Evolutionary conservation across 768 basidiomycete genomes (phyloP).

Genomic region (Candolleomyces efflorescens): DNA sequence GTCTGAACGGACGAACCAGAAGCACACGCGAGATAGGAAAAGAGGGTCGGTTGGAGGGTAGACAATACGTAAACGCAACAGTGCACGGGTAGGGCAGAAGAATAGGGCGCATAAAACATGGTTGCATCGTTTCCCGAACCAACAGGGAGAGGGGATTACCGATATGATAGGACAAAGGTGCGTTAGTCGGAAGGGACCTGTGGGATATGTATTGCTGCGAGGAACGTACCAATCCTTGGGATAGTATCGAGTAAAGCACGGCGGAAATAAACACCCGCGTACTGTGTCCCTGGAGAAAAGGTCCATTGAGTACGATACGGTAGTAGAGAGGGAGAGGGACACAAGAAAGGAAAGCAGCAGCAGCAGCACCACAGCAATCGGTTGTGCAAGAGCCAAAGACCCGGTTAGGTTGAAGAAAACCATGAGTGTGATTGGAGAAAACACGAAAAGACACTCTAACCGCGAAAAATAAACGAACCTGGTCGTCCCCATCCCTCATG

Average conservation of each 20-base stretch:
- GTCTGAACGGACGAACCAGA: conserved; percentile 39
- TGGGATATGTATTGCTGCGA: background rate
- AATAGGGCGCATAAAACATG: too few species aligned
- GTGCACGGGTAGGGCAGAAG: too few species aligned
- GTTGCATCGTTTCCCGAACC: background rate
- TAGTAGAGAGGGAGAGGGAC: background rate
- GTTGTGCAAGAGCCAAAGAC: background rate
- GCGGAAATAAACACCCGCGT: conserved; percentile 60
- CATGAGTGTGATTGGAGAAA: background rate
- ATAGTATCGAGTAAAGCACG: conserved; percentile 69
- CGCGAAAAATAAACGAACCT: conserved; percentile 35
- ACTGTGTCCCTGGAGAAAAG: conserved; percentile 45
- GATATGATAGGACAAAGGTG: background rate
- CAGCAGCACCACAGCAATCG: background rate
- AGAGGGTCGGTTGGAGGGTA: too few species aligned
- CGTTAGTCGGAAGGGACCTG: background rate
- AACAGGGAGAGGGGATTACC: background rate
- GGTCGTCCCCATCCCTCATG: conserved; percentile 78
- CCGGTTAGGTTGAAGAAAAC: background rate
- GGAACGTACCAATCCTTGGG: conserved; percentile 55
- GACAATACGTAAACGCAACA: too few species aligned
- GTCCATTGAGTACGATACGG: background rate
- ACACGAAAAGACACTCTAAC: background rate
- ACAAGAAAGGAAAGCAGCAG: background rate
- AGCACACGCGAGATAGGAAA: background rate